Conservation (phyloP, 495 filamentous ascomycete species). For the Penicillium paradoxum region DNA sequence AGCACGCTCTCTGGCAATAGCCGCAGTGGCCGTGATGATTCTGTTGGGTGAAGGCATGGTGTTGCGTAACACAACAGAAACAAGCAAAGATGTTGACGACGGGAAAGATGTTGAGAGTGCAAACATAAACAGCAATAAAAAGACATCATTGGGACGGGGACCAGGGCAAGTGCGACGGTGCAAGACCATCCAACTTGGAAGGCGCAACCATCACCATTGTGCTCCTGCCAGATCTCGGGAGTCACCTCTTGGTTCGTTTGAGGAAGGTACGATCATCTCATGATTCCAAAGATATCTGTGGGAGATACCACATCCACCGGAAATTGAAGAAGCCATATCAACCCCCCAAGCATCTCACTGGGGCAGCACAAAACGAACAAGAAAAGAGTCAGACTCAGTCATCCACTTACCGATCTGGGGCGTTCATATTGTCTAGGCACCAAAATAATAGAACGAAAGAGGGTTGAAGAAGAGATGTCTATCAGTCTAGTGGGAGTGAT, state of each 20-base stretch:
- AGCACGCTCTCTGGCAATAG: conserved; percentile 15
- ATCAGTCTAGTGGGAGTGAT: too few relatives aligned
- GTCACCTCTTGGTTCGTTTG: too few relatives aligned
- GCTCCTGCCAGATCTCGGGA: too few relatives aligned
- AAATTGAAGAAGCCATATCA: neutral
- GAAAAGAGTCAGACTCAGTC: neutral
- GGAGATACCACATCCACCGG: neutral
- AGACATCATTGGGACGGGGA: neutral
- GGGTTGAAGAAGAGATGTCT: neutral
- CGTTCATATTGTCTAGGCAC: conserved; percentile 55
- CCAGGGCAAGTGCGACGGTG: neutral
- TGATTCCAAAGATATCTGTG: neutral
- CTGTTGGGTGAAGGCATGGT: neutral
- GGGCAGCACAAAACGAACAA: conserved; percentile 7
- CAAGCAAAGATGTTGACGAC: neutral
- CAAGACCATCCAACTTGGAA: neutral
- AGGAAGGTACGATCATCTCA: neutral
- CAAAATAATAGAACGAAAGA: neutral
- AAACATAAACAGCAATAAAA: neutral
- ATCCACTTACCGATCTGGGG: conserved; percentile 58
- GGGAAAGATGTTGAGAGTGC: neutral
- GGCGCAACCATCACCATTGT: neutral
- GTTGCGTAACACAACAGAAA: neutral
- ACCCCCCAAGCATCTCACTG: neutral
- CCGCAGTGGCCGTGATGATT: conserved; percentile 6